Conservation (phyloP, 768 basidiomycete genomes). For the Panaeolus cyanescens region DNA sequence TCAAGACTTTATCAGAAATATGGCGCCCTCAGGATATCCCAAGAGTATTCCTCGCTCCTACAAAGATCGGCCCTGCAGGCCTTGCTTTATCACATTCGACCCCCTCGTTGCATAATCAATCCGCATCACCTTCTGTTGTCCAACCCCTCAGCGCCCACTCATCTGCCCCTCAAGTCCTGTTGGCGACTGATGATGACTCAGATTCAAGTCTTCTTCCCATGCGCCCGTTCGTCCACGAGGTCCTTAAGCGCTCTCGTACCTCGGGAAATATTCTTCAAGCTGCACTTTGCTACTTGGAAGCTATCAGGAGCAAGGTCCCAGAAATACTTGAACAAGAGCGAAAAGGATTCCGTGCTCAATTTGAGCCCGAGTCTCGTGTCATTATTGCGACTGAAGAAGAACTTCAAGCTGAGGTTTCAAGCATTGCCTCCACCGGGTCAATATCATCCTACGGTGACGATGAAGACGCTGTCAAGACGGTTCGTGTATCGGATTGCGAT, state of each 20-base stretch:
- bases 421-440: slow-evolving; percentile 20
- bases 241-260: slow-evolving; percentile 83
- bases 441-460: slow-evolving; percentile 16
- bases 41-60: slow-evolving; percentile 35
- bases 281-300: slow-evolving; percentile 86
- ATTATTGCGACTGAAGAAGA: slow-evolving; percentile 44
- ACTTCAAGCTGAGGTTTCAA: slow-evolving; percentile 39
- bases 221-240: slow-evolving; percentile 84
- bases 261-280: slow-evolving; percentile 84
- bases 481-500: slow-evolving; percentile 38
- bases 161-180: slow-evolving; percentile 8
- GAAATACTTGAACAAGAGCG: slow-evolving; percentile 58
- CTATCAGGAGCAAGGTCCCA: slow-evolving; percentile 71
- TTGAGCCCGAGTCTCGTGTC: slow-evolving; percentile 46
- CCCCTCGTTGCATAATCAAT: slow-evolving; percentile 21
- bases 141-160: slow-evolving; percentile 6
- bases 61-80: slow-evolving; percentile 8
- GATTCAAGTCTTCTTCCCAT: slow-evolving; percentile 55
- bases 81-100: neutral
- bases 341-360: slow-evolving; percentile 39
- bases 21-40: slow-evolving; percentile 83
- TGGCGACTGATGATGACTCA: slow-evolving; percentile 22
- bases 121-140: slow-evolving; percentile 4
- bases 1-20: slow-evolving; percentile 75
- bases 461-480: slow-evolving; percentile 39